Evolutionary conservation across 2,329 filamentous ascomycete genomes (phyloP), one percentile per base, ranked within the genome.

Genomic region (Pseudonectria foliicola): DNA sequence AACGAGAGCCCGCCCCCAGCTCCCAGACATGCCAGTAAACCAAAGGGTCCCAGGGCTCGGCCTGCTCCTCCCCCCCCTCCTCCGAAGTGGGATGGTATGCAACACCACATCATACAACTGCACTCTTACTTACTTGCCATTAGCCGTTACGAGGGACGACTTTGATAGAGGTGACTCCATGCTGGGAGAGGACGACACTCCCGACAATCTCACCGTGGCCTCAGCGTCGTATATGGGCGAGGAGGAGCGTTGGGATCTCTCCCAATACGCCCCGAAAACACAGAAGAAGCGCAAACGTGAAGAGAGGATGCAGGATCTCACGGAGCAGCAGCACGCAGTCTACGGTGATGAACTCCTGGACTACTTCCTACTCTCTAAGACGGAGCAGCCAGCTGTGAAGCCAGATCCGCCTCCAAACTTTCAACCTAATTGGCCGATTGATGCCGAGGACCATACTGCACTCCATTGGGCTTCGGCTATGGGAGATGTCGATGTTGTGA

Each of bases 401-500:
- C 89, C 88, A 2, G 78, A 86, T 41, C 89, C 90, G 3, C 92
- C 92, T 0, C 68, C 79, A 24, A 83, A 87, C 56, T 94, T 95
- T 52, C 82, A 94, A 54, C 80, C 93, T 6, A 84, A 98, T 60
- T 85, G 86, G 59, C 73, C 82, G n/a, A 95, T 98, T 43, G 92
- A 98, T 57, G 84, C 88, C 28, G 88, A 94, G 51, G 82, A 82
- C 8, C 89, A 96, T 54, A 94, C 88, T 3, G 89, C 90, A 6
- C 74, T 98, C 46, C 92, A 98, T 57, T 98, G 92, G 92, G 92
- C 89, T 13, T 88, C 87, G 34, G 87, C 92, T 15, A 98, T 98
- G 90, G 92, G 92, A 39, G 92, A 96, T 48, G 70, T 95, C 21
- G 85, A 90, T 31, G 85, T 96, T 12, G 86, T 95, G 42, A 87